Base-by-base conservation (phyloP, 768 basidiomycete genomes). In the Mycena epipterygia region DNA sequence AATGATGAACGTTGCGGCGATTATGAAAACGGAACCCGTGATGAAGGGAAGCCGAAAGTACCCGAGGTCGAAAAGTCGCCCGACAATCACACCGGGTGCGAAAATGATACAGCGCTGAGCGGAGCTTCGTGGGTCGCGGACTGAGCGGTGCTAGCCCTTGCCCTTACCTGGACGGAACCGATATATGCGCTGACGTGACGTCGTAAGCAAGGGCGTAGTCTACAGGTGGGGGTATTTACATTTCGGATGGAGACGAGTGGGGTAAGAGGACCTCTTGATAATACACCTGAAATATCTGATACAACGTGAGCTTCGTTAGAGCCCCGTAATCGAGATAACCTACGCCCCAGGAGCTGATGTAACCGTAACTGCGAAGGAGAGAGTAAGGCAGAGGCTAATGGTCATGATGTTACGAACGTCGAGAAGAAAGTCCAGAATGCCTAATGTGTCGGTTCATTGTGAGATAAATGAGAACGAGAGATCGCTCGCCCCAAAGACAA, bases 21-120 rank as follows among this genome's bases (percentile, higher is more conserved):
- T 77, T 9, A 89, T 70, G n/a, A 85, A 49, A 29, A 80, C 78
- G 46, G 85, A 83, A 0, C 84, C 81, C 4, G 78, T 5, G 16
- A 83, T 73, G 25, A 85, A 77, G 1, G 87, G 86, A 2, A 82
- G 59, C 55, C 80, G 85, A 75, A 86, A 83, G 64, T 84, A 82
- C 41, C 89, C 89, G 51, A 87, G 72, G 76, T 90, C 89, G 73
- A 90, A 89, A 29, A 90, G 69, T 21, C 69, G 52, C 16, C 72
- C 72, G 25, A 72, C 55, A 14, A 69, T 0, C 2, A 73, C 25
- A 37, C 33, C 52, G 11, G 64, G 58, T 9, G 62, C 8, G 64
- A 71, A 67, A 19, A 67, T 57, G 48, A 64, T 62, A 9, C 42
- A 44, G 29, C 56, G 61, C 61, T 69, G 58, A n/a, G n/a, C n/a